These are phyloP conservation scores for Eucalyptus shirleyi DNA, from an alignment of 345 rosid genomes.

Conservation along the genomic window DNA sequence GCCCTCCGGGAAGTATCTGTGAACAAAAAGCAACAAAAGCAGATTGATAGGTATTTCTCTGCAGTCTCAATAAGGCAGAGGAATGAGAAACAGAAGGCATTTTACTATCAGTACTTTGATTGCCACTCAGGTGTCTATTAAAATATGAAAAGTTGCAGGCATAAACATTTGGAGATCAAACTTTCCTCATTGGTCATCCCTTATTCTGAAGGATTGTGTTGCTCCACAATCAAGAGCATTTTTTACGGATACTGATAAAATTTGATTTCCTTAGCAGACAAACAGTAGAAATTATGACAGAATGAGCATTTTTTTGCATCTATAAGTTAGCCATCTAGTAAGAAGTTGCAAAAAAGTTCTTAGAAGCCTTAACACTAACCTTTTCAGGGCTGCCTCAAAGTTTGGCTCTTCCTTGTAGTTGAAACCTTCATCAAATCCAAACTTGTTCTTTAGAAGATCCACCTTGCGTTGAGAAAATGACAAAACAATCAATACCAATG, in stretches of 20 bases:
- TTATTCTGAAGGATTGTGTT: not conserved
- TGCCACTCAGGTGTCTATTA: not conserved
- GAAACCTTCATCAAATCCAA: slow-evolving; percentile 49
- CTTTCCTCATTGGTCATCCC: not conserved
- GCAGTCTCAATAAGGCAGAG: not conserved
- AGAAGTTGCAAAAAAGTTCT: not conserved
- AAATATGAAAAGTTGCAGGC: not conserved
- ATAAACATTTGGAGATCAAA: not conserved
- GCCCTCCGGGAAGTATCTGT: not conserved
- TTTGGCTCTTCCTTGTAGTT: slow-evolving; percentile 35
- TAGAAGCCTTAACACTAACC: slow-evolving; percentile 7
- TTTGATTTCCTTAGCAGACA: not conserved
- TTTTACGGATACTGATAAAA: not conserved
- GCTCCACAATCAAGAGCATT: not conserved
- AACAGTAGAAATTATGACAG: not conserved
- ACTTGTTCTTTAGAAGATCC: slow-evolving; percentile 28
- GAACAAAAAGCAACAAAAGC: not conserved
- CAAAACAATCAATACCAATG: not conserved
- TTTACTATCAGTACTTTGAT: not conserved
- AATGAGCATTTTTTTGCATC: not conserved
- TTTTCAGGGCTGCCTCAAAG: slow-evolving; percentile 26
- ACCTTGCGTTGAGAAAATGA: slow-evolving; percentile 3
- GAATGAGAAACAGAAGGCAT: not conserved
- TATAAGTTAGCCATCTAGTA: not conserved
- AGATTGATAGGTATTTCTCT: not conserved